phyloP scores from a whole-genome alignment of 331 rosid species.

The Quercus tomentella region DNA sequence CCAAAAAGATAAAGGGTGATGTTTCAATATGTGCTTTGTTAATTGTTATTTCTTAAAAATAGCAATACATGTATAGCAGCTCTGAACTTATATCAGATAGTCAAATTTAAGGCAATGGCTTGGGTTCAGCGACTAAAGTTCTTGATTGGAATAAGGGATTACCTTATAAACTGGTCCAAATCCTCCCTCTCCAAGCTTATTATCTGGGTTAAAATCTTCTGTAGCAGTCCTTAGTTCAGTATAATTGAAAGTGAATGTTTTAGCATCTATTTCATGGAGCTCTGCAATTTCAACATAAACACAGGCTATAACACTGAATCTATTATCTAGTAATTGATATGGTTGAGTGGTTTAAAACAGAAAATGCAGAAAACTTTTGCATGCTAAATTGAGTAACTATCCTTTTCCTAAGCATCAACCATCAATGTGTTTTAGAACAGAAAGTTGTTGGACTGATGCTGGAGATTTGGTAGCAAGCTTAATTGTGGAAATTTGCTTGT shows the following conservation, averaged over 20 bases:
- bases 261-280: neutral
- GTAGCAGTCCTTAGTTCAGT: too few species aligned
- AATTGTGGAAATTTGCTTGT: neutral
- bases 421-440: neutral
- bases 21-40: neutral
- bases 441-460: neutral
- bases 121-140: too few species aligned
- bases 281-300: slow-evolving; percentile 38
- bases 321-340: neutral
- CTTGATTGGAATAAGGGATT: neutral
- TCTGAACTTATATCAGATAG: too few species aligned
- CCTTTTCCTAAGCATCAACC: neutral
- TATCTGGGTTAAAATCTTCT: too few species aligned
- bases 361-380: neutral
- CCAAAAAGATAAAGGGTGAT: neutral
- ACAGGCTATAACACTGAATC: neutral
- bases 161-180: slow-evolving; percentile 87
- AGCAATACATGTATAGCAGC: too few species aligned
- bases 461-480: neutral
- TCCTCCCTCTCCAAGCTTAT: slow-evolving; percentile 43
- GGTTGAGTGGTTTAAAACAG: neutral
- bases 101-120: too few species aligned
- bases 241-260: too few species aligned
- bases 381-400: neutral
- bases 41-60: too few species aligned